A percentile compares a stretch with the other conserved stretches of the same genome.
These are phyloP conservation scores for Fabrea salina DNA, from an alignment of 169 alveolate species.

Conservation along the genomic window DNA sequence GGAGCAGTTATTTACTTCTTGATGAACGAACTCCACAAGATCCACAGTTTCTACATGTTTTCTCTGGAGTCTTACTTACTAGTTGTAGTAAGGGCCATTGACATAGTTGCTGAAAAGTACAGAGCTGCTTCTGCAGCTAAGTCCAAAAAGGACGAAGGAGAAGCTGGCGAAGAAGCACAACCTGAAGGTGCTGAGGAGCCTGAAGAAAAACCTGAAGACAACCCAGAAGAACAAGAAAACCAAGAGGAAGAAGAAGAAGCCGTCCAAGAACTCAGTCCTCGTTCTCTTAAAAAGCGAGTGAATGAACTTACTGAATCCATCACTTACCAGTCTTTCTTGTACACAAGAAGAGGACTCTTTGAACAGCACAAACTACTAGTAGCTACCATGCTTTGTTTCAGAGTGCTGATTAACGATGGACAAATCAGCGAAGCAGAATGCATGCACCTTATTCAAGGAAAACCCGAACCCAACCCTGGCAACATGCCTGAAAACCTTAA, in stretches of 20 bases:
- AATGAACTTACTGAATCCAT: slow-evolving; percentile 82
- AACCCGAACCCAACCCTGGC: slow-evolving; percentile 85
- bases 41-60: slow-evolving; percentile 92
- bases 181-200: slow-evolving; percentile 57
- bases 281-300: slow-evolving; percentile 75
- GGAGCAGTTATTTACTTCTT: slow-evolving; percentile 93
- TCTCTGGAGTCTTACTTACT: slow-evolving; percentile 92
- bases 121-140: slow-evolving; percentile 46
- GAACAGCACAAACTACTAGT: slow-evolving; percentile 93
- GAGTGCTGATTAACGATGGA: slow-evolving; percentile 80
- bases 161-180: slow-evolving; percentile 44
- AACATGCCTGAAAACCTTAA: slow-evolving; percentile 86
- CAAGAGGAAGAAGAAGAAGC: slow-evolving; percentile 49
- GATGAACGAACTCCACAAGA: slow-evolving; percentile 85
- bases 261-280: slow-evolving; percentile 46
- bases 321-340: slow-evolving; percentile 88
- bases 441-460: slow-evolving; percentile 83
- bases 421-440: slow-evolving; percentile 75
- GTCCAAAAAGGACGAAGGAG: slow-evolving; percentile 41
- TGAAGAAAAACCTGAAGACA: slow-evolving; percentile 46
- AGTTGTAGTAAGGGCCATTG: slow-evolving; percentile 93
- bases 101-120: slow-evolving; percentile 84
- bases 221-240: slow-evolving; percentile 43
- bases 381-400: slow-evolving; percentile 88
- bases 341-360: slow-evolving; percentile 91